Percentiles rank a stretch among this genome's conserved stretches.
phyloP scores from a whole-genome alignment of 192 early-diverging fungal genomes.

The Phlyctochytrium bullatum region DNA sequence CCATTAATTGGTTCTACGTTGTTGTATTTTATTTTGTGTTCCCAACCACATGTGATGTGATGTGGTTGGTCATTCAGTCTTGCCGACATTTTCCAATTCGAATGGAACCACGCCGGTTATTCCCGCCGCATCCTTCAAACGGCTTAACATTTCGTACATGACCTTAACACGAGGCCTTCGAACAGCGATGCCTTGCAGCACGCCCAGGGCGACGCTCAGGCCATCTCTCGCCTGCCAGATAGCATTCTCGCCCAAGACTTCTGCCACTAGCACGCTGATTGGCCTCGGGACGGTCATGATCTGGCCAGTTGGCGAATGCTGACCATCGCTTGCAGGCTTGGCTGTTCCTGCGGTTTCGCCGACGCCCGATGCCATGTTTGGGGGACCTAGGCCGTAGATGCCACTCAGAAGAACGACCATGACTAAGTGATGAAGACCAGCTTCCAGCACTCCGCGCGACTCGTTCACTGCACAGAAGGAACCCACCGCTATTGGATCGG shows the following conservation, averaged over 20 bases:
- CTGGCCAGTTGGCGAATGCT: neutral
- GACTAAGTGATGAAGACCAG: neutral
- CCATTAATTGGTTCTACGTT: too few relatives aligned
- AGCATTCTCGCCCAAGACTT: neutral
- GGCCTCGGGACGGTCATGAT: neutral
- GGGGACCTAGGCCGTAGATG: neutral
- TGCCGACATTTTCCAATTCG: too few relatives aligned
- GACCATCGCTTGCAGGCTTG: constrained; percentile 1
- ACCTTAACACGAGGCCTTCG: constrained; percentile 1
- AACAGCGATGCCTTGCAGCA: neutral
- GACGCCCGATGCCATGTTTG: neutral
- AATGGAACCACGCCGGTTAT: neutral
- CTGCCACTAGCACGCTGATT: neutral
- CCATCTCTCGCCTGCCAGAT: neutral
- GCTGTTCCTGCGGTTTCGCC: too few relatives aligned
- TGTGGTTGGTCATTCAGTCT: too few relatives aligned
- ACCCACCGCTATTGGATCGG: neutral
- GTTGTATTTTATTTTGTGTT: too few relatives aligned
- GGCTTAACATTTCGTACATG: neutral
- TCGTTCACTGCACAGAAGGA: constrained; percentile 2
- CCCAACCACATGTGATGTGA: too few relatives aligned
- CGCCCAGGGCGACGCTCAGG: neutral
- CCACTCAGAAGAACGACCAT: constrained; percentile 3
- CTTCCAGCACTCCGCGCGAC: neutral
- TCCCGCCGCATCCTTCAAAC: neutral